A percentile compares a stretch with the other conserved stretches of the same genome.
phyloP scores from a whole-genome alignment of 164 flowering plant species.

The Malania oleifera region DNA sequence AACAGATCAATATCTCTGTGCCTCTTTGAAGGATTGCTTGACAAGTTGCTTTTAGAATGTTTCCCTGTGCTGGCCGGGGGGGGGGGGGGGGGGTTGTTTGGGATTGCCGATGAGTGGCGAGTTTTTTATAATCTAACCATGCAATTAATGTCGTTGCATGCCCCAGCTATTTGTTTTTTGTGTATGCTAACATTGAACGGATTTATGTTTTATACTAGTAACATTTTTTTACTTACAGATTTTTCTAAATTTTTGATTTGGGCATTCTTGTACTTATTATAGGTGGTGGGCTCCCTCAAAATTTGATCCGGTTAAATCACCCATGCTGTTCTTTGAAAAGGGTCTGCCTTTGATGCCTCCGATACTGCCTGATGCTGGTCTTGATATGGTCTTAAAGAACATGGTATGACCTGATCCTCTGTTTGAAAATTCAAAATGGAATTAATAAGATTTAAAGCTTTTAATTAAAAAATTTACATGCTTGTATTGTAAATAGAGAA shows the following conservation, averaged over 20 bases:
- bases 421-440: no score
- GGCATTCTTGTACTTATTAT: slow-evolving; percentile 8
- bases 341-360: slow-evolving; percentile 79
- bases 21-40: no score
- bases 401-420: slow-evolving; percentile 57
- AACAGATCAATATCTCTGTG: no score
- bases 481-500: no score
- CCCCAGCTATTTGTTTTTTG: not conserved
- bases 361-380: slow-evolving; percentile 58
- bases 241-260: not conserved
- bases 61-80: no score
- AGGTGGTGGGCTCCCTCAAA: slow-evolving; percentile 99
- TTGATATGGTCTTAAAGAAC: slow-evolving; percentile 69
- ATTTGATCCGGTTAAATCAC: slow-evolving; percentile 86
- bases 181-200: not conserved
- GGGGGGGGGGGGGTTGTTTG: no score
- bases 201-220: not conserved
- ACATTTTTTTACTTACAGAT: not conserved
- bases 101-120: no score
- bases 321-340: slow-evolving; percentile 86
- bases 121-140: no score
- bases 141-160: no score
- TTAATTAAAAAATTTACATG: no score
- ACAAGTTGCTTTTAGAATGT: no score
- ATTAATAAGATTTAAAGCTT: no score